phyloP scores from a whole-genome alignment of 2,329 filamentous ascomycete genomes.

The Botrytis squamosa region DNA sequence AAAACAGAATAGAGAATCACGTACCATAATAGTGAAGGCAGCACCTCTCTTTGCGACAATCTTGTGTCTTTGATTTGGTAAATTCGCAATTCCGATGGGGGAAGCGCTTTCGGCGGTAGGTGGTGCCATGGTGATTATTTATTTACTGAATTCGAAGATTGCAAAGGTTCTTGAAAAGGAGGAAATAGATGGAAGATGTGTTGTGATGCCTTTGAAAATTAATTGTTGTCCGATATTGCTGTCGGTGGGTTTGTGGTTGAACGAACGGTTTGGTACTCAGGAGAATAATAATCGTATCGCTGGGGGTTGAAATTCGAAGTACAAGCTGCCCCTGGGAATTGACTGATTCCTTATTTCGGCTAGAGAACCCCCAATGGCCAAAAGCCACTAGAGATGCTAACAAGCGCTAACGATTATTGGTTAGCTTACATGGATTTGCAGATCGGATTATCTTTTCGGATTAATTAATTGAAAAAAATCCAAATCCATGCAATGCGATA shows the following conservation, averaged over 20 bases:
- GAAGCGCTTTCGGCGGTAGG: conserved; percentile 59
- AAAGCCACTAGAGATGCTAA: conserved; percentile 4
- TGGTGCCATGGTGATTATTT: conserved; percentile 51
- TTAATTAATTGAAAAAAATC: conserved; percentile 20
- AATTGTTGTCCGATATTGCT: conserved; percentile 14
- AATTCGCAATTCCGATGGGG: conserved; percentile 72
- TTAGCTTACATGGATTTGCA: not conserved
- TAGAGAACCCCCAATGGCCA: conserved; percentile 14
- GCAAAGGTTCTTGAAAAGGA: not conserved
- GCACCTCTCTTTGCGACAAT: conserved; percentile 83
- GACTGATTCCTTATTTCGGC: conserved; percentile 19
- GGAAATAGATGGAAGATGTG: not conserved
- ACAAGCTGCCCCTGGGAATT: conserved; percentile 21
- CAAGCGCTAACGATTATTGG: not conserved
- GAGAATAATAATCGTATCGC: conserved; percentile 15
- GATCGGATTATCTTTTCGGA: conserved; percentile 24
- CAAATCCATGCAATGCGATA: conserved; percentile 19
- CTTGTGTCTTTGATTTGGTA: conserved; percentile 73
- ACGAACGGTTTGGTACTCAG: conserved; percentile 15
- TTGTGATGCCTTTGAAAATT: conserved; percentile 2
- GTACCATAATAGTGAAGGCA: conserved; percentile 98
- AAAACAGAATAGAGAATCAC: not conserved
- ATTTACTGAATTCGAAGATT: not conserved
- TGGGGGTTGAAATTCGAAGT: conserved; percentile 20
- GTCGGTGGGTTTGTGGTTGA: conserved; percentile 12